These are phyloP conservation scores for Clarireedia homoeocarpa DNA, from an alignment of 2,329 filamentous ascomycete genomes.

Conservation along the genomic window DNA sequence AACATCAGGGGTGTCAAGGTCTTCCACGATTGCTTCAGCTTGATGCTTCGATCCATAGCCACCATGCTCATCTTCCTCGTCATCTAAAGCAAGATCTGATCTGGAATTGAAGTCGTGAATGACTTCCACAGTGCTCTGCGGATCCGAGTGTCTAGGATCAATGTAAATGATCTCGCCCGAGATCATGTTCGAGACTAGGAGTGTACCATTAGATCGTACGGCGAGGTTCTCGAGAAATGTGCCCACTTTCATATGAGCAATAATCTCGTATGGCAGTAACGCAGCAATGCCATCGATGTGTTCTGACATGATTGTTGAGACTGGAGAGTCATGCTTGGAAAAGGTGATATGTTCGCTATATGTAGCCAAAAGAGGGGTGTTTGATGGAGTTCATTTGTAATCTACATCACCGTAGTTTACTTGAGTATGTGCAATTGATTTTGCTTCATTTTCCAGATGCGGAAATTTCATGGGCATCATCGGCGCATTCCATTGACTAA, in stretches of 20 bases:
- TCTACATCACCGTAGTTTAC: too few relatives aligned
- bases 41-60: neutral
- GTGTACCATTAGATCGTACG: slow-evolving; percentile 44
- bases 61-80: neutral
- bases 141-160: slow-evolving; percentile 14
- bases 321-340: too few relatives aligned
- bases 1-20: neutral
- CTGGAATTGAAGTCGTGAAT: slow-evolving; percentile 1
- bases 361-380: too few relatives aligned
- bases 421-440: too few relatives aligned
- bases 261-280: neutral
- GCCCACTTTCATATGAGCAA: neutral
- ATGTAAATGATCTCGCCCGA: slow-evolving; percentile 18
- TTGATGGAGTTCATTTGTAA: too few relatives aligned
- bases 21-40: slow-evolving; percentile 2
- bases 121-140: neutral
- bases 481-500: too few relatives aligned
- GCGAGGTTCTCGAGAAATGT: slow-evolving; percentile 18
- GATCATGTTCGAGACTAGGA: slow-evolving; percentile 32
- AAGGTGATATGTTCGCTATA: too few relatives aligned
- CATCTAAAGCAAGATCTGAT: neutral
- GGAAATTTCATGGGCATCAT: too few relatives aligned
- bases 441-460: too few relatives aligned
- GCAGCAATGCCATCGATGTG: neutral
- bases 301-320: neutral